Base-by-base conservation (phyloP, 2,329 filamentous ascomycete species). In the Leptoxyphium fumago region DNA sequence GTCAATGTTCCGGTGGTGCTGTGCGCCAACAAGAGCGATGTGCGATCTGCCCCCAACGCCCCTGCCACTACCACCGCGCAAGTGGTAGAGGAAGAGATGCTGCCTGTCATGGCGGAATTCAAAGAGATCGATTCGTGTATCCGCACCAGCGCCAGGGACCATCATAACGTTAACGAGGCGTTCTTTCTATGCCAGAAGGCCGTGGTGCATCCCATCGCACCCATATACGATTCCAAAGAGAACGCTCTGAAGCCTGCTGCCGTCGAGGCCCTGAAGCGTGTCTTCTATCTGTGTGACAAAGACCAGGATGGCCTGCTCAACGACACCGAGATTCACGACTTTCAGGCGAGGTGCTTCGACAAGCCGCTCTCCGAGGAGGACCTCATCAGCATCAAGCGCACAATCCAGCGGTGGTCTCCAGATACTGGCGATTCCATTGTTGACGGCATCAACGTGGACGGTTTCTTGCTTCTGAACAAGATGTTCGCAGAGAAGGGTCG, bases 81-180 rank as follows among this genome's bases (percentile, higher is more conserved):
- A 61, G 82, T 94, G 8, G 78, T 94, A 39, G 84, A 94, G 56
- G 91, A 96, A 62, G 91, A 98, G 67, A 95, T 98, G 86, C 72
- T 96, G 29, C 91, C 91, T 1, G 81, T 98, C 51, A 95, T 98
- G 91, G 82, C 84, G 48, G 91, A 98, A 66, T 98, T 96, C 66
- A 89, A 94, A 60, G 91, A 96, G 64, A 95, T 98, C 50, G 91
- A 98, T 61, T 94, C 88, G 0, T 98, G 91, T 64, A 96, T 98
- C 59, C 77, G 91, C 45, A 87, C 88, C 8, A 96, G 88, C 63
- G 87, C 89, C 15, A 78, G 85, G 54, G 85, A 94, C 56, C 86
- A 94, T 59, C 80, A 82, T 55, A 95, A 95, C 63, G 84, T 95
- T 61, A 94, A 94, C 61, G 88, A 72, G 56, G 86, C 89, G 47